Evolutionary conservation across 768 basidiomycete species (phyloP).

Genomic region (Russula dissimulans): DNA sequence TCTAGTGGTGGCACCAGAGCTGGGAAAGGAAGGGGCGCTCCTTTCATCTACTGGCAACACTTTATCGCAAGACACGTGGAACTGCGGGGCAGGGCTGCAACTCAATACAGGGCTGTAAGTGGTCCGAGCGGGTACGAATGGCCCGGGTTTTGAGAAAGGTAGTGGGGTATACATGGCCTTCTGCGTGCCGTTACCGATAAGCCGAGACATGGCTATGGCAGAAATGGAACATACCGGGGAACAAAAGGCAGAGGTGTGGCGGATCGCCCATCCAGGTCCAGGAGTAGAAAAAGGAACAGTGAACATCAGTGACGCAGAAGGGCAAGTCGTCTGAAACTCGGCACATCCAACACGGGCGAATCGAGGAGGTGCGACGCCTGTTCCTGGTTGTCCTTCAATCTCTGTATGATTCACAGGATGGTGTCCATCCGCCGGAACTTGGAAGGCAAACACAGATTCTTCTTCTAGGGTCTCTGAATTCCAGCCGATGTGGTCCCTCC

Average conservation of each 20-base stretch:
- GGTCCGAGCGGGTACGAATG: slow-evolving; percentile 16
- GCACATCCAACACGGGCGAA: background rate
- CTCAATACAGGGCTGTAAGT: background rate
- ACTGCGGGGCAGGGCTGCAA: background rate
- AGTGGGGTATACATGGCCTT: background rate
- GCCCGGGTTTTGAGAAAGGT: slow-evolving; percentile 44
- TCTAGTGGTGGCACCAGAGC: background rate
- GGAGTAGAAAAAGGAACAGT: slow-evolving; percentile 13
- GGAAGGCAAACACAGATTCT: slow-evolving; percentile 16
- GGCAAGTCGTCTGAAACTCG: background rate
- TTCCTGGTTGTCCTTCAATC: background rate
- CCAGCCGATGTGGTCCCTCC: background rate
- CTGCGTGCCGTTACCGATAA: background rate
- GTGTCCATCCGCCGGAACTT: background rate
- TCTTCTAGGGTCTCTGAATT: background rate
- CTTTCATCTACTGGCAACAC: background rate
- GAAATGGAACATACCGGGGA: background rate
- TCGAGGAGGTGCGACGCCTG: background rate
- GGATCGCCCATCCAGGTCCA: slow-evolving; percentile 3
- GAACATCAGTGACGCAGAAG: background rate
- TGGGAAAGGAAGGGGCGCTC: background rate
- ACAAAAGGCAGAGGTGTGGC: background rate
- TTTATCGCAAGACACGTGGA: slow-evolving; percentile 23
- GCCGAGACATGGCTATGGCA: slow-evolving; percentile 1
- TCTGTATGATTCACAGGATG: background rate